Conservation (phyloP, 2,329 filamentous ascomycete species). For the Colletotrichum sp. region DNA sequence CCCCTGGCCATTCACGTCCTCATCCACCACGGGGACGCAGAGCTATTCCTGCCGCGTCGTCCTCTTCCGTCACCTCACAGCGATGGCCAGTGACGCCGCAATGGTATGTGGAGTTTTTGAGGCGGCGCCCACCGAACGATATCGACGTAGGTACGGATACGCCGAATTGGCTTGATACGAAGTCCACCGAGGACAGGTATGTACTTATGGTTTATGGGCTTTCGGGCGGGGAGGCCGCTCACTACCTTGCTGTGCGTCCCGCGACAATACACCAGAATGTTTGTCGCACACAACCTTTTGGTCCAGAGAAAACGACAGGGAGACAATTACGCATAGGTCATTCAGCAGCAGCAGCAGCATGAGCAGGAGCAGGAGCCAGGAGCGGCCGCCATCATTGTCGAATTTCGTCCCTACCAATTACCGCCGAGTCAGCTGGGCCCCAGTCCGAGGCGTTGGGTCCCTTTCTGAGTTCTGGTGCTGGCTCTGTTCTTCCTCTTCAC, state of each 20-base stretch:
- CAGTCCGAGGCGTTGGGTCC: conserved; percentile 21
- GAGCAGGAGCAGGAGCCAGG: not conserved
- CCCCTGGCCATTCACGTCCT: not conserved
- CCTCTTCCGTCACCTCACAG: not conserved
- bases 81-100: not conserved
- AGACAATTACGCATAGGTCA: not conserved
- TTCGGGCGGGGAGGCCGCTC: not conserved
- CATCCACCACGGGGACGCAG: not conserved
- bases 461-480: not conserved
- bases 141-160: not conserved
- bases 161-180: not conserved
- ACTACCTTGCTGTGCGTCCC: not conserved
- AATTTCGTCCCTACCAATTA: conserved; percentile 14
- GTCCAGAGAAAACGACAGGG: not conserved
- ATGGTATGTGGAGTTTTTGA: not conserved
- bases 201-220: not conserved
- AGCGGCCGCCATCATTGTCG: not conserved
- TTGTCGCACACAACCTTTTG: not conserved
- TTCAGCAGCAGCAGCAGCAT: not conserved
- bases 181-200: not conserved
- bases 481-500: not conserved
- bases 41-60: not conserved
- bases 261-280: not conserved
- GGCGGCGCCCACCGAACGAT: not conserved
- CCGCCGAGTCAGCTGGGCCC: conserved; percentile 19